Base-by-base conservation (phyloP, 1,284 basidiomycete genomes). In the Cerioporus squamosus region DNA sequence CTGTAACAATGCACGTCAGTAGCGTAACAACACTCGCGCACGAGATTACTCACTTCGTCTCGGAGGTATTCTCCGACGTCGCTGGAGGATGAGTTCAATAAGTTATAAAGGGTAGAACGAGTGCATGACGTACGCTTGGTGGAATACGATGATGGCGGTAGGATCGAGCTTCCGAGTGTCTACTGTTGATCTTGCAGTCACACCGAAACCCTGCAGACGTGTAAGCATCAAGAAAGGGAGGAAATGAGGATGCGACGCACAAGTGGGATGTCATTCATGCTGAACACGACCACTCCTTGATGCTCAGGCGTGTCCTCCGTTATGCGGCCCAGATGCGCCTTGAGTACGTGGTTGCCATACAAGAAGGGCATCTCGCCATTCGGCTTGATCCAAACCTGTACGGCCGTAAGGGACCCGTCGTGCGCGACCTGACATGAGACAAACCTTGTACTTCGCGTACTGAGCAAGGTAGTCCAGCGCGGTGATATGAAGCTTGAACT, bases 341-440 rank as follows among this genome's bases (percentile, higher is more conserved):
- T 99, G 65, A 98, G 87, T 61, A 99, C 92, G 79, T 99, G 96
- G 73, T 99, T 99, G 56, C 97, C 97, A 71, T 99, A 99, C 50
- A 99, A 78, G 81, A 98, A 99, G 2, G 97, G 97, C 87, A 99
- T 95, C 78, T 99, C 97, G 70, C 97, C 97, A 64, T 99, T 97
- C 15, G 96, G 92, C 76, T 99, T 99, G 75, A 99, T 97, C 97
- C 97, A 99, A 38, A 98, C 87, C 96, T 97, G 33, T 18, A 18
- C 10, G 17, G 22, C 15, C 26, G 23, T 52, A 2, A 47, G 29
- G 12, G 23, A n/a, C 15, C 58, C 17, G 17, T 33, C 15, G 31
- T 33, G 10, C 9, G 48, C 6, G 54, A 45, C 48, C 8, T 50
- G 42, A 3, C 53, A 57, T 22, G 12, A 6, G 5, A 65, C 77